Conservation (phyloP, 768 basidiomycete genomes). For the Piloderma croceum region DNA sequence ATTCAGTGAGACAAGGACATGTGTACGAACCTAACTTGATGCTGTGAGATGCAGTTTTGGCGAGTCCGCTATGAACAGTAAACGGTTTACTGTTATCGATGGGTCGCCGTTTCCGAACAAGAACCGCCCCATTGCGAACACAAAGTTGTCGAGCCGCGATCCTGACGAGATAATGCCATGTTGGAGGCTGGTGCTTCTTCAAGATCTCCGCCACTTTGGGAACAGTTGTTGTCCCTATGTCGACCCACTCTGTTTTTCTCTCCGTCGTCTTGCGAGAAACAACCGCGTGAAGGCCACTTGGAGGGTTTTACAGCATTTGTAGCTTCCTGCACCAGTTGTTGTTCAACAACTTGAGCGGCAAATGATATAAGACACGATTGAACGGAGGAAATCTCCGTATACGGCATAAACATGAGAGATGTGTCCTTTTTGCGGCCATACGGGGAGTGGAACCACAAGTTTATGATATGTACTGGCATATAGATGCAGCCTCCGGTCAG, state of each 20-base stretch:
- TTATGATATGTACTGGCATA: too few relatives aligned
- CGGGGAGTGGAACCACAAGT: too few relatives aligned
- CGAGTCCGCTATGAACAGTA: not conserved
- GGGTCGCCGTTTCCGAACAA: slow-evolving; percentile 3
- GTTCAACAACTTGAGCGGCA: too few relatives aligned
- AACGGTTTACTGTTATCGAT: slow-evolving; percentile 2
- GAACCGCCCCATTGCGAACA: too few relatives aligned
- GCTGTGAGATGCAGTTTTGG: slow-evolving; percentile 1
- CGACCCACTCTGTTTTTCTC: slow-evolving; percentile 4
- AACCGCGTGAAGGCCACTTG: slow-evolving; percentile 17
- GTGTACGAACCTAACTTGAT: slow-evolving; percentile 7
- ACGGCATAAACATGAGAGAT: too few relatives aligned
- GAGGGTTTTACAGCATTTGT: slow-evolving; percentile 11
- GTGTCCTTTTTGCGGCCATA: too few relatives aligned
- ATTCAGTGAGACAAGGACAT: slow-evolving; percentile 13
- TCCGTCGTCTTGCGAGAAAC: slow-evolving; percentile 5
- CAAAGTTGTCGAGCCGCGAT: too few relatives aligned
- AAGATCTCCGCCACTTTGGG: not conserved
- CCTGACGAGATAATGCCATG: too few relatives aligned
- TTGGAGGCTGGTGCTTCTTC: too few relatives aligned
- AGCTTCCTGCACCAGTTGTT: slow-evolving; percentile 17
- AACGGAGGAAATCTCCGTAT: too few relatives aligned
- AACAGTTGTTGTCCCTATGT: slow-evolving; percentile 7
- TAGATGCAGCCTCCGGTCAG: too few relatives aligned
- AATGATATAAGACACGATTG: too few relatives aligned